Evolutionary conservation across 2,329 filamentous ascomycete species (phyloP).

Genomic region (Alternaria arbusti): DNA sequence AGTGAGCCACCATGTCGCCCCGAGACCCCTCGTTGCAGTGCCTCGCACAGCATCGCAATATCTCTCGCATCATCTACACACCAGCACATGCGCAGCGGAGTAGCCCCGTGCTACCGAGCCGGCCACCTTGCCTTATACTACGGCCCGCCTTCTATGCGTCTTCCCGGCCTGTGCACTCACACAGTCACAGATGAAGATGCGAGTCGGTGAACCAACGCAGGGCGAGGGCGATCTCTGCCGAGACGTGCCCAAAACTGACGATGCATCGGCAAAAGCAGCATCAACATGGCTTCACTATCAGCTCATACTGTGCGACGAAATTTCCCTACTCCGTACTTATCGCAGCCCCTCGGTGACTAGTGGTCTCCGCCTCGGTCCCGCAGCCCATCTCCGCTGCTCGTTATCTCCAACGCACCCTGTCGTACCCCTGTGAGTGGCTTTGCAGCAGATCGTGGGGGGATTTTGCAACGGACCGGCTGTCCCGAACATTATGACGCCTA

Average conservation of each 20-base stretch:
- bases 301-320: slow-evolving; percentile 15
- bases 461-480: slow-evolving; percentile 26
- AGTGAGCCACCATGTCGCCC: slow-evolving; percentile 11
- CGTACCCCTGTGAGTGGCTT: slow-evolving; percentile 32
- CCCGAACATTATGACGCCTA: slow-evolving; percentile 26
- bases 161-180: slow-evolving; percentile 13
- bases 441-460: slow-evolving; percentile 34
- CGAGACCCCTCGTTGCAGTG: slow-evolving; percentile 6
- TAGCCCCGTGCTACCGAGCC: slow-evolving; percentile 16
- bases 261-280: slow-evolving; percentile 13
- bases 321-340: slow-evolving; percentile 16
- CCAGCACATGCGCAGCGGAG: slow-evolving; percentile 1
- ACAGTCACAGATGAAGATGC: slow-evolving; percentile 19
- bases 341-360: slow-evolving; percentile 11
- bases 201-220: slow-evolving; percentile 22
- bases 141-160: slow-evolving; percentile 30
- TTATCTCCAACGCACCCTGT: slow-evolving; percentile 24
- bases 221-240: slow-evolving; percentile 15
- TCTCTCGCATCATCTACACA: slow-evolving; percentile 17
- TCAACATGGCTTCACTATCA: slow-evolving; percentile 2
- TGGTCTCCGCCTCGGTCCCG: slow-evolving; percentile 10
- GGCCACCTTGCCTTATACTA: slow-evolving; percentile 14
- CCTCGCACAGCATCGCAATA: slow-evolving; percentile 21
- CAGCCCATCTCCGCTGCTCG: slow-evolving; percentile 24
- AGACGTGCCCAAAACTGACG: slow-evolving; percentile 10